phyloP scores from a whole-genome alignment of 192 early-diverging fungal genomes.

The Allomyces arbusculus region DNA sequence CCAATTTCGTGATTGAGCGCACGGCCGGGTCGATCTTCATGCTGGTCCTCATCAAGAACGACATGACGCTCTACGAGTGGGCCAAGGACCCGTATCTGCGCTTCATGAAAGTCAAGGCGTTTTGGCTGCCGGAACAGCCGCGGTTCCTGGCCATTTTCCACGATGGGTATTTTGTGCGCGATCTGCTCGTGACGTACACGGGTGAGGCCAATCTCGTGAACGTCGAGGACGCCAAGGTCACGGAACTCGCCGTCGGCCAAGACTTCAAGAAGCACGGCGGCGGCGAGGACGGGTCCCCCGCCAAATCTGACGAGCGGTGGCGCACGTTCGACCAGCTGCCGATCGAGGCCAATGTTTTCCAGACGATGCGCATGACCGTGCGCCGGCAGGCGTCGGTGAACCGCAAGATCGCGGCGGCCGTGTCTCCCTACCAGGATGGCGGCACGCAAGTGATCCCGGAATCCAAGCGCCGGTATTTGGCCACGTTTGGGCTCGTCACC shows the following conservation, averaged over 20 bases:
- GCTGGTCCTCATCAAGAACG: constrained; percentile 24
- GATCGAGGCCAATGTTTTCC: constrained; percentile 22
- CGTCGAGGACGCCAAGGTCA: constrained; percentile 23
- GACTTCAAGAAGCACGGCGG: constrained; percentile 17
- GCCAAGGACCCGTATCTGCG: constrained; percentile 38
- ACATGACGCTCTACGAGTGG: constrained; percentile 38
- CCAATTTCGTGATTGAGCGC: constrained; percentile 25
- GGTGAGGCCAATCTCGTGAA: constrained; percentile 32
- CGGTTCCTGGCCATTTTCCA: constrained; percentile 32
- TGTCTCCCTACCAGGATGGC: constrained; percentile 3
- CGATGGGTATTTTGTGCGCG: constrained; percentile 29
- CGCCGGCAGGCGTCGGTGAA: constrained; percentile 20
- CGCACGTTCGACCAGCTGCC: constrained; percentile 36
- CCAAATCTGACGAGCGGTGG: constrained; percentile 18
- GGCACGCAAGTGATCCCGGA: constrained; percentile 1
- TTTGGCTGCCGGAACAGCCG: constrained; percentile 41
- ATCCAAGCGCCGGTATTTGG: constrained; percentile 1
- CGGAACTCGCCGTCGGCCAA: constrained; percentile 25
- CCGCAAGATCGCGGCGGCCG: constrained; percentile 30
- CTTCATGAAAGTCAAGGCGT: constrained; percentile 45
- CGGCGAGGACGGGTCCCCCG: constrained; percentile 5
- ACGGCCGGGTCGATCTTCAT: constrained; percentile 33
- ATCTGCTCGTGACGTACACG: constrained; percentile 30
- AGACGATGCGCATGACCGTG: constrained; percentile 13
- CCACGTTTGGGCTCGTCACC: constrained; percentile 3